Base-by-base conservation (phyloP, 495 filamentous ascomycete species). In the Bacidia rubella region DNA sequence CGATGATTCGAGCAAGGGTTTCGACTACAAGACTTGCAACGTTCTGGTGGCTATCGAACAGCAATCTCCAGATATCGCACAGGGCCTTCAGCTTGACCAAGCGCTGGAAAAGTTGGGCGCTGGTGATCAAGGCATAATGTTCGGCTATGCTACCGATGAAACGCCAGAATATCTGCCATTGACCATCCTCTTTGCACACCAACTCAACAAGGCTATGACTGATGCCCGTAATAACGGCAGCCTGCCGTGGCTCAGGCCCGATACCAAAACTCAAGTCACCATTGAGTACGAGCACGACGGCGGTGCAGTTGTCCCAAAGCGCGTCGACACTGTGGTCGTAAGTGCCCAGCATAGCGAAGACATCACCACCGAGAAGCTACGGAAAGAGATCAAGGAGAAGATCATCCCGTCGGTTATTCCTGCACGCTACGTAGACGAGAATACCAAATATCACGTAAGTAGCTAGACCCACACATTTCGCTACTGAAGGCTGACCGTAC, bases 101-200 rank as follows among this genome's bases (percentile, higher is more conserved):
- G 88, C 86, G 59, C 82, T 98, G 54, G 92, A 98, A 81, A 83
- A 95, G 73, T 81, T 98, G 57, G 92, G 92, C 73, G 92, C 92
- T 53, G 92, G 92, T 85, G 92, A 98, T 74, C 92, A 98, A 77
- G 92, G 92, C 76, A 95, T 98, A 78, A 98, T 98, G 92, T 98
- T 98, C 72, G 92, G 92, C 60, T 98, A 98, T 82, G 92, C 92
- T 65, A 95, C 92, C 67, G 90, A 98, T 63, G 92, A 98, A 79
- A 97, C 92, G 64, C 92, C 92, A 56, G 90, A 98, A 74, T 80
- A 92, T 57, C 83, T 97, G 65, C 92, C 92, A 56, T 74, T 98
- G 64, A 96, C 92, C 58, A 74, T 96, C 60, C 79, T 88, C 52
- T 79, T 96, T 65, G 82, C 92, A 63, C 92, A 98, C 79, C 88